Evolutionary conservation across 257 asterid species (phyloP), one percentile per base, ranked within the genome.

Genomic region (Solanum peruvianum): DNA sequence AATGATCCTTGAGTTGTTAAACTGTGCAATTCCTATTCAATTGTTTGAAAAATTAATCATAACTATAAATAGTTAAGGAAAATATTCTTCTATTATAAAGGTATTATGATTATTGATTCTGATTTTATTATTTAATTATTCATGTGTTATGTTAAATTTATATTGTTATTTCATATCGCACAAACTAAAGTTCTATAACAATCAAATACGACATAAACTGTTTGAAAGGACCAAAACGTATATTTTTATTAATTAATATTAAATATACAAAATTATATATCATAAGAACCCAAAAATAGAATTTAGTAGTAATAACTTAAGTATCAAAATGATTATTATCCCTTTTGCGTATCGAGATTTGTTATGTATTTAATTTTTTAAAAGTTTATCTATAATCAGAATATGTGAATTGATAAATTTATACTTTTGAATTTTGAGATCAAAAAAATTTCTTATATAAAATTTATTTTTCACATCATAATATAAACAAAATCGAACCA

Each of bases 331-430:
- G 45, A 5, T 2, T 35, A 35, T 18, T 11, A 8, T 16, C 44
- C 25, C 25, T 20, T 33, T 70, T 31, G n/a, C 29, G 8, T 31
- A 15, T 29, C 20, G 21, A 0, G 3, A 33, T 70, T 29, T 9
- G 21, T 0, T 7, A 33, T 70, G n/a, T 14, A 33, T 70, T 7
- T 8, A 4, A 18, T 4, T 2, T 7, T 5, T 18, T 33, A 2
- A 4, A 18, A 9, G 0, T 4, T 33, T 18, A 71, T 18, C 1
- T 27, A 8, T 70, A 33, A 16, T 1, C 4, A 71, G 4, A 71
- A 9, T 9, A 18, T 33, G 13, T 16, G 16, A 71, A 35, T 33
- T 4, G 5, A 1, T 2, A 18, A 71, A 4, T 20, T 71, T 1
- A 2, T 35, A 9, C 39, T 10, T 21, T 18, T 4, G 0, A 11